Conservation (phyloP, 169 alveolate genomes). For the Cryptosporidium xiaoi region DNA sequence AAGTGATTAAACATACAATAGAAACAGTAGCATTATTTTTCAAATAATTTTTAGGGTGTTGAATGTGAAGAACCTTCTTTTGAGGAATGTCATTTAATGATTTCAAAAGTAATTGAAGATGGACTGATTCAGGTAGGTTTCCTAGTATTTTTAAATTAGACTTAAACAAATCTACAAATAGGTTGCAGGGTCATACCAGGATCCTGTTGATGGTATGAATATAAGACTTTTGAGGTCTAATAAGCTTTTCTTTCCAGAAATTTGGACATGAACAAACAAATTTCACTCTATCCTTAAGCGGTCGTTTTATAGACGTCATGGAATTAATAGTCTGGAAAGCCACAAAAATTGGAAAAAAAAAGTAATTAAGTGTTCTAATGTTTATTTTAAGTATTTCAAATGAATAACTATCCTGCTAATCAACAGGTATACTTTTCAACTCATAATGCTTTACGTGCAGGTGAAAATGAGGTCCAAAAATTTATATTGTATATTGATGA, state of each 20-base stretch:
- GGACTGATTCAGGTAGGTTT: slow-evolving; percentile 54
- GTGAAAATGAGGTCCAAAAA: slow-evolving; percentile 82
- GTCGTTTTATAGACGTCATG: slow-evolving; percentile 39
- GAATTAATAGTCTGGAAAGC: not conserved
- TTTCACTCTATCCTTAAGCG: slow-evolving; percentile 8
- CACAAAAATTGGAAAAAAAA: slow-evolving; percentile 10
- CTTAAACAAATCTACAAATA: not conserved
- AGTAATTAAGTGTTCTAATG: slow-evolving; percentile 21
- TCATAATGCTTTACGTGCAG: slow-evolving; percentile 84
- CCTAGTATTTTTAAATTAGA: not conserved
- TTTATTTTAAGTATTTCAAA: slow-evolving; percentile 30
- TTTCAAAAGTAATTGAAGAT: slow-evolving; percentile 47
- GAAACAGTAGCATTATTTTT: not conserved
- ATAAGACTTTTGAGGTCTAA: slow-evolving; percentile 21
- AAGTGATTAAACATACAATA: not conserved
- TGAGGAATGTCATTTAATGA: slow-evolving; percentile 26
- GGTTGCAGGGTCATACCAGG: slow-evolving; percentile 67
- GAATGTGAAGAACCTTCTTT: not conserved
- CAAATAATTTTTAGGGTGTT: not conserved
- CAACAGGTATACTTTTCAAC: slow-evolving; percentile 89
- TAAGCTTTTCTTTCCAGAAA: slow-evolving; percentile 59
- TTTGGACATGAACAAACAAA: slow-evolving; percentile 18
- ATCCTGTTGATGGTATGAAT: slow-evolving; percentile 51
- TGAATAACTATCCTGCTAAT: slow-evolving; percentile 72
- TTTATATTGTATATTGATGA: slow-evolving; percentile 83